Evolutionary conservation across 768 basidiomycete species (phyloP), one percentile per base, ranked within the genome.

Genomic region (Boletus insuetus): DNA sequence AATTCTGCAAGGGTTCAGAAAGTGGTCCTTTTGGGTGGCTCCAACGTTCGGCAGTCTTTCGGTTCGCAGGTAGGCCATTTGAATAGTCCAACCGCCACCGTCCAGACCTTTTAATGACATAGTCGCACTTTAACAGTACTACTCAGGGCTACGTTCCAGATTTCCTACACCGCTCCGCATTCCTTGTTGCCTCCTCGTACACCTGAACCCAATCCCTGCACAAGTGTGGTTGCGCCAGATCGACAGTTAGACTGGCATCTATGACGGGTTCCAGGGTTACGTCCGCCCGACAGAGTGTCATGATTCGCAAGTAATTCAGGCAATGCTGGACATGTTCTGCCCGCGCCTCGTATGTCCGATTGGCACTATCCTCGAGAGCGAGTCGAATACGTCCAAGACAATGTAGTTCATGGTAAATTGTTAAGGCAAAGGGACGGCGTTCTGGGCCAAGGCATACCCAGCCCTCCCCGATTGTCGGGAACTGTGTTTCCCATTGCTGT

Each of bases 301-400:
- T 73, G 60, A 79, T 72, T 16, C 80, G 69, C 45, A 83, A 63
- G 61, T 80, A 81, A 48, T 79, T 79, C 50, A 78, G 64, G 60
- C 80, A 82, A 58, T 81, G 81, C 2, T 71, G 64, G n/a, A 68
- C 59, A 24, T 70, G 72, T 9, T 53, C 63, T 0, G 56, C 55
- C 24, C 54, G 61, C 8, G 49, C 55, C 20, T 67, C 61, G 24
- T 58, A 50, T 8, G 59, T 61, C 31, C 53, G 51, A 37, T 62
- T 59, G 39, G 55, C 49, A 6, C 46, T 8, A 14, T 58, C 58
- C n/a, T 51, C 54, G 14, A 69, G 59, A 32, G 69, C 67, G 20
- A 41, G 19, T 46, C 68, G 63, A 41, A 74, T 59, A 17, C 60
- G 59, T 40, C 68, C 68, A 16, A 77, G 58, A 55, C 75, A 77